Evolutionary conservation across 306 rosid species (phyloP).

Genomic region (Argentina anserina): DNA sequence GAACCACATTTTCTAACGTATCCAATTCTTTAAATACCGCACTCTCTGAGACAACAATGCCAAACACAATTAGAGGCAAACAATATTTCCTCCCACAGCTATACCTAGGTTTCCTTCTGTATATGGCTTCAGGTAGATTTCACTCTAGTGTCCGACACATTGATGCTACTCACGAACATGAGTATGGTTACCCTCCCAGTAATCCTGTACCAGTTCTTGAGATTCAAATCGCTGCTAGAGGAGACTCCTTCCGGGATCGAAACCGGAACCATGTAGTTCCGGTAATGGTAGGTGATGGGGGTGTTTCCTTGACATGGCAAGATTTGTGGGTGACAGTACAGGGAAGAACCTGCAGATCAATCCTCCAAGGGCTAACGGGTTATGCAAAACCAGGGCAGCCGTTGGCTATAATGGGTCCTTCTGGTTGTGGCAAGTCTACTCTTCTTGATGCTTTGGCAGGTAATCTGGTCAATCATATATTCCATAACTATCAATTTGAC

Average conservation of each 20-base stretch:
- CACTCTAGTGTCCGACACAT: not conserved
- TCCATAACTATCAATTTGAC: no score
- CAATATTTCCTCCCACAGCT: not conserved
- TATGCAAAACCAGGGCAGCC: constrained; percentile 53
- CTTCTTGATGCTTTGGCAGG: constrained; percentile 74
- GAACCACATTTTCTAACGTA: not conserved
- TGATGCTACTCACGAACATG: not conserved
- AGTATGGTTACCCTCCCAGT: not conserved
- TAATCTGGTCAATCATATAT: constrained; percentile 1
- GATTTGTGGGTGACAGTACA: constrained; percentile 42
- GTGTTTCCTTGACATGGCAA: constrained; percentile 49
- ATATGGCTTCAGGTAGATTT: constrained; percentile 5
- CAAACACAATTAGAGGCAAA: not conserved
- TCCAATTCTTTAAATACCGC: not conserved
- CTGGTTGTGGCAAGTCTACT: constrained; percentile 76
- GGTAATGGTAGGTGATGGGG: not conserved
- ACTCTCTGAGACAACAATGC: not conserved
- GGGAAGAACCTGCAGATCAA: constrained; percentile 34
- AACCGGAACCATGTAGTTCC: not conserved
- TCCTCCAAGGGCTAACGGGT: constrained; percentile 48
- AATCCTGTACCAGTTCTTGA: not conserved
- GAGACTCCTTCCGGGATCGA: not conserved
- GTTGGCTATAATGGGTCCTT: constrained; percentile 72
- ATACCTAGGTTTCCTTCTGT: not conserved
- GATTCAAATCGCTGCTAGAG: not conserved